Percentiles rank a stretch among this genome's conserved stretches.
phyloP scores from a whole-genome alignment of 805 yeast genomes.

The Sungouiozyma intestinalis region DNA sequence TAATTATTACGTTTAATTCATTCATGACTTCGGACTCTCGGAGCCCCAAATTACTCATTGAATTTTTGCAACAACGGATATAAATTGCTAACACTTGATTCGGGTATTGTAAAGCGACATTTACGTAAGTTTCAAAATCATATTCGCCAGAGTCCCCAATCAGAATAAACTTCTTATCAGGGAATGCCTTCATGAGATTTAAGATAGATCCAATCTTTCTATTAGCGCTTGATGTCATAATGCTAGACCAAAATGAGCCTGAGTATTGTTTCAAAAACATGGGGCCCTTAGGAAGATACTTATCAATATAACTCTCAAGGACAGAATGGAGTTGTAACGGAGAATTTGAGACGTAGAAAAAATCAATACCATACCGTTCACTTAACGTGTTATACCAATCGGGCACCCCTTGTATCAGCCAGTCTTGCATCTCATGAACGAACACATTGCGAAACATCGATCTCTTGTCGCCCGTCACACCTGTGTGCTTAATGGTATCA shows the following conservation, averaged over 20 bases:
- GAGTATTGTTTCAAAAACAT: constrained; percentile 78
- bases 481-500: constrained; percentile 86
- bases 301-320: constrained; percentile 16
- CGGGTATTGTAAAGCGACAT: constrained; percentile 54
- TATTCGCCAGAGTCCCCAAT: constrained; percentile 95
- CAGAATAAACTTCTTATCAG: constrained; percentile 64
- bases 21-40: constrained; percentile 17
- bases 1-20: constrained; percentile 22
- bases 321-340: constrained; percentile 83
- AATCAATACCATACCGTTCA: constrained; percentile 36
- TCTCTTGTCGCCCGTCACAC: constrained; percentile 80
- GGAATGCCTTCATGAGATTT: constrained; percentile 61
- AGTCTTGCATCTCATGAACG: constrained; percentile 50
- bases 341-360: constrained; percentile 91
- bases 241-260: constrained; percentile 69
- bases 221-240: constrained; percentile 80
- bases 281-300: constrained; percentile 65
- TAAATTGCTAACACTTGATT: constrained; percentile 61
- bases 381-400: constrained; percentile 55
- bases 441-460: constrained; percentile 73
- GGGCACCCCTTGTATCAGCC: constrained; percentile 66
- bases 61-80: constrained; percentile 64
- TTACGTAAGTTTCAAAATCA: constrained; percentile 84
- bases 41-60: constrained; percentile 48
- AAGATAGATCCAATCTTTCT: constrained; percentile 60